Base-by-base conservation (phyloP, 2,329 filamentous ascomycete genomes). In the Cryphonectria carpinicola region DNA sequence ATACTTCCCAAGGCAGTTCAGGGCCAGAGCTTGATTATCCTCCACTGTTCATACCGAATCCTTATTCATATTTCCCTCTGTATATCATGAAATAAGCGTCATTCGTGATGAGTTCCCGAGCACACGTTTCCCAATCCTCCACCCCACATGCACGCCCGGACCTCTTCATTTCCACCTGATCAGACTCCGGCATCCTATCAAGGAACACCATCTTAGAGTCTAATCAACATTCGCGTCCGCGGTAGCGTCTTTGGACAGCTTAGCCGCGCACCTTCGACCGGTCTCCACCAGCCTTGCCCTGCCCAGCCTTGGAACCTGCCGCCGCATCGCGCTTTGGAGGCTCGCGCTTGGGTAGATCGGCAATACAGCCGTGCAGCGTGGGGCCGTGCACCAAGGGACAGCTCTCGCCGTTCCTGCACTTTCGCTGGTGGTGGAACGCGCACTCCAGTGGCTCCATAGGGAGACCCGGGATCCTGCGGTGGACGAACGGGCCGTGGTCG, bases 361-460 rank as follows among this genome's bases (percentile, higher is more conserved):
- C 60, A 25, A 62, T 17, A 22, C 60, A 62, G 28, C 37, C 35
- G 22, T 62, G 60, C 35, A 35, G 22, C 11, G 60, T 62, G 13
- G 25, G 19, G 8, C 60, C 60, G 13, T 62, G 60, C 35, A 39
- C 60, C 60, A 62, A 13, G 19, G 19, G 35, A 35, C 60, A 62
- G 8, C 4, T 19, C 7, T 35, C 35, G 10, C 54, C 54, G 17
- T 58, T 58, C 22, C 60, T 22, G 32, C 60, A 62, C 32, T 62
- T 39, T n/a, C 60, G 35, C 60, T 62, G 60, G 37, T n/a, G 37
- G 19, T 39, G 28, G 37, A 62, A 62, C 5, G 35, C 60, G 37
- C 60, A 62, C 37, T 62, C 60, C 19, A 62, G n/a, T 22, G 60
- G 19, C 19, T 62, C 60, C 60, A 62, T 62, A 5, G 60, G 60